Evolutionary conservation across 345 rosid genomes (phyloP).

Genomic region (Pistacia atlantica): DNA sequence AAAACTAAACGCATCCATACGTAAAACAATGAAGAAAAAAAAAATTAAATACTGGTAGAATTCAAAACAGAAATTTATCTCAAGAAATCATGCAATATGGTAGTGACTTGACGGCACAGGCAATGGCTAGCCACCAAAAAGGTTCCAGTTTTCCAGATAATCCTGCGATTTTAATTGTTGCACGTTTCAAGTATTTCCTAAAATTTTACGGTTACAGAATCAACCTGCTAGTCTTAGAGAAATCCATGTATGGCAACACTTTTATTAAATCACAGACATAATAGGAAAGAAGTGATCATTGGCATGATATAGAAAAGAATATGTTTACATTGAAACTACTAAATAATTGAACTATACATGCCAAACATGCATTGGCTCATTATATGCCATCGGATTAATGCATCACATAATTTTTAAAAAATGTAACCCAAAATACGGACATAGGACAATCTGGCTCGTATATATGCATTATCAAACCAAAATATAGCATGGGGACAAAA

Average conservation of each 20-base stretch:
- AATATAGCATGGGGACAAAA: not conserved
- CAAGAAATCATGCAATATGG: not conserved
- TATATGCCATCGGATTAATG: not conserved
- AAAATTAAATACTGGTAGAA: not conserved
- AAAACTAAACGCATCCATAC: not conserved
- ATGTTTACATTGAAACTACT: not conserved
- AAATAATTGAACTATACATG: not conserved
- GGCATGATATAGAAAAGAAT: not conserved
- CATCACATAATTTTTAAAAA: not conserved
- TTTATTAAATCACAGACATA: not conserved
- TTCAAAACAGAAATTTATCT: not conserved
- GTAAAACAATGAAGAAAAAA: not conserved
- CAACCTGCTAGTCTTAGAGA: not conserved
- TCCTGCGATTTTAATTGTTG: not conserved
- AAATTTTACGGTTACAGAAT: not conserved
- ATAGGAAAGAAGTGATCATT: not conserved
- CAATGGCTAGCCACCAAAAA: not conserved
- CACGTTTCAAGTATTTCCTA: not conserved
- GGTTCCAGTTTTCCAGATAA: not conserved
- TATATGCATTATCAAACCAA: not conserved
- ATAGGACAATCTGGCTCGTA: not conserved
- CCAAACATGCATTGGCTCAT: not conserved
- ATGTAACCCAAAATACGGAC: not conserved
- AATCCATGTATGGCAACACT: not conserved
- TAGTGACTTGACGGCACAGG: not conserved